Evolutionary conservation across 768 basidiomycete species (phyloP).

Genomic region (Galerina marginata): DNA sequence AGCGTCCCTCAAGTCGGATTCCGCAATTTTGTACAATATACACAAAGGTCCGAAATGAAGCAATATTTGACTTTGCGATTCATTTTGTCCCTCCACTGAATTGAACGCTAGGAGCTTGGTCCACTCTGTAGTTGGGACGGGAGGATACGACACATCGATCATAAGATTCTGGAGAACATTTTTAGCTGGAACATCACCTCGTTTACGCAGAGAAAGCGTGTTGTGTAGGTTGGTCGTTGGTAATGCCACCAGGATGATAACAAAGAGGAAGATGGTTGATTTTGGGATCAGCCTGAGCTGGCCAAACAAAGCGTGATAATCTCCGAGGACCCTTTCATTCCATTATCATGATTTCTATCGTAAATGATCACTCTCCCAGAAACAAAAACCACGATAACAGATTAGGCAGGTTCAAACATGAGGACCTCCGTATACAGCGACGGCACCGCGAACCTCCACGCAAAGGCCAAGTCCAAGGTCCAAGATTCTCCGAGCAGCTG

Average conservation of each 20-base stretch:
- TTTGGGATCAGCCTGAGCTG: constrained; percentile 3
- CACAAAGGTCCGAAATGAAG: constrained; percentile 12
- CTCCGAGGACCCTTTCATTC: constrained; percentile 9
- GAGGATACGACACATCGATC: too few relatives aligned
- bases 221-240: neutral
- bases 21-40: constrained; percentile 4
- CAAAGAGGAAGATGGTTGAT: constrained; percentile 2
- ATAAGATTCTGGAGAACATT: too few relatives aligned
- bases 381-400: neutral
- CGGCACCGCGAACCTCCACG: neutral
- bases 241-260: too few relatives aligned
- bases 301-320: constrained; percentile 12
- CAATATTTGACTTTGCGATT: neutral
- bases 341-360: constrained; percentile 6
- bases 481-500: too few relatives aligned
- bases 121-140: too few relatives aligned
- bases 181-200: too few relatives aligned
- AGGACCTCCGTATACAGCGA: neutral
- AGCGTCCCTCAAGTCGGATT: constrained; percentile 12
- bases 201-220: too few relatives aligned
- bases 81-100: neutral
- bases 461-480: neutral
- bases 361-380: neutral
- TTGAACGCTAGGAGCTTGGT: too few relatives aligned
- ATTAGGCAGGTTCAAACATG: constrained; percentile 5